Evolutionary conservation across 352 stramenopile genomes (phyloP).

Genomic region (Globisporangium megalacanthum): DNA sequence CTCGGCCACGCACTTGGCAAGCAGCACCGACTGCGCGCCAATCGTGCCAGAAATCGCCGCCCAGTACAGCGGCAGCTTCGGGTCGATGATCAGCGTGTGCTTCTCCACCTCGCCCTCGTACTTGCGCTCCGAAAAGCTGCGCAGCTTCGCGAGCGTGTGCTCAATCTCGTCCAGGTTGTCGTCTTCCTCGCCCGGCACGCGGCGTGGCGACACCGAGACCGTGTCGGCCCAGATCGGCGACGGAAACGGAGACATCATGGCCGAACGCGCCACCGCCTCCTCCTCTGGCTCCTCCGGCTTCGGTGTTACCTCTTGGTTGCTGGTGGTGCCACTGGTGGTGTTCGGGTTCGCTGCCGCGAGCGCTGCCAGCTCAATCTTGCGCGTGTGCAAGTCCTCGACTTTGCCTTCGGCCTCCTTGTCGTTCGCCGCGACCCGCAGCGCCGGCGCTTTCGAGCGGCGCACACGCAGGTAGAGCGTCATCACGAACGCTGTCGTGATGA

Average conservation of each 20-base stretch:
- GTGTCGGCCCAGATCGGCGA: slow-evolving; percentile 59
- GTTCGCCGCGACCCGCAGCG: slow-evolving; percentile 51
- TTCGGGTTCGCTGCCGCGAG: slow-evolving; percentile 15
- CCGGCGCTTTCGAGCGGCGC: slow-evolving; percentile 70
- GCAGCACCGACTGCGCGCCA: slow-evolving; percentile 74
- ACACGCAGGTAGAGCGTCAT: slow-evolving; percentile 83
- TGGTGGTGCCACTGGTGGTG: slow-evolving; percentile 4
- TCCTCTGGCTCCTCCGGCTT: slow-evolving; percentile 23
- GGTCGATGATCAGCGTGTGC: slow-evolving; percentile 81
- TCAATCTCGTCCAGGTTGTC: slow-evolving; percentile 56
- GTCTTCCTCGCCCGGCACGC: slow-evolving; percentile 42
- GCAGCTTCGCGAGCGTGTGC: slow-evolving; percentile 24
- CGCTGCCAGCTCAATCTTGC: slow-evolving; percentile 39
- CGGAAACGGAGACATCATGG: slow-evolving; percentile 79
- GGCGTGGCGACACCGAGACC: slow-evolving; percentile 34
- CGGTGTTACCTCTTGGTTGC: background rate
- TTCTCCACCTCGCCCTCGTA: slow-evolving; percentile 76
- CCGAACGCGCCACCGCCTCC: slow-evolving; percentile 28
- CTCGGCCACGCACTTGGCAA: slow-evolving; percentile 83
- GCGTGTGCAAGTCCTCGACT: slow-evolving; percentile 52
- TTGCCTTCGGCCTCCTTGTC: slow-evolving; percentile 38
- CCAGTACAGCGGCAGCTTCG: slow-evolving; percentile 84
- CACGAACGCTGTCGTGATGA: slow-evolving; percentile 76
- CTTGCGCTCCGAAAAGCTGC: slow-evolving; percentile 40
- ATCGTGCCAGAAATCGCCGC: slow-evolving; percentile 81